These are phyloP conservation scores for Podospora anserina DNA, from an alignment of 495 filamentous ascomycete genomes.

Conservation along the genomic window DNA sequence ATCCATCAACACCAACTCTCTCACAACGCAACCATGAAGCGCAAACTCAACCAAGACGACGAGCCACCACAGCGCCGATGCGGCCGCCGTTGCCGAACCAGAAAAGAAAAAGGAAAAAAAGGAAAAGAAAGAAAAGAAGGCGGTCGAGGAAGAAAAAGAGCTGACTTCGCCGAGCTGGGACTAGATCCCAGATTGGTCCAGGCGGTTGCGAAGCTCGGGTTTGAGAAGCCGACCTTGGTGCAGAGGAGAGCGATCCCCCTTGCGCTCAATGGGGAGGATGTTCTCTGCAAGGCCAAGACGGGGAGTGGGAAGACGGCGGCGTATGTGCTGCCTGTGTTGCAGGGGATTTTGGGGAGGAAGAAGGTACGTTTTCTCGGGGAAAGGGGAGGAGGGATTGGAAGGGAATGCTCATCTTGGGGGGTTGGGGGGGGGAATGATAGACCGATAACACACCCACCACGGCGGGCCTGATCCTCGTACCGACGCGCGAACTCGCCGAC, in stretches of 20 bases:
- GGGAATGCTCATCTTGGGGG: background rate
- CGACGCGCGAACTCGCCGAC: slow-evolving; percentile 87
- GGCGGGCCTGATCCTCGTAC: slow-evolving; percentile 81
- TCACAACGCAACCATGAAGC: slow-evolving; percentile 44
- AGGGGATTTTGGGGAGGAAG: slow-evolving; percentile 75
- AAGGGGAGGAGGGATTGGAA: too few relatives aligned
- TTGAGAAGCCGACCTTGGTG: slow-evolving; percentile 76
- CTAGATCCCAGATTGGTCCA: slow-evolving; percentile 84
- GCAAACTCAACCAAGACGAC: slow-evolving; percentile 51
- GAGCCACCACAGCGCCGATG: slow-evolving; percentile 34
- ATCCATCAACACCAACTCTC: background rate
- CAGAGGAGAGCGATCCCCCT: slow-evolving; percentile 86
- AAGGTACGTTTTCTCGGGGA: slow-evolving; percentile 44
- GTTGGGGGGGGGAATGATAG: slow-evolving; percentile 18
- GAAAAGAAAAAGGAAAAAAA: slow-evolving; percentile 20
- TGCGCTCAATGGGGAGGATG: slow-evolving; percentile 85
- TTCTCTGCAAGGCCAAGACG: slow-evolving; percentile 86
- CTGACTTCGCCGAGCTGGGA: slow-evolving; percentile 55
- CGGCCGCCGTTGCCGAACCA: background rate
- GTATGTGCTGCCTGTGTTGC: slow-evolving; percentile 86
- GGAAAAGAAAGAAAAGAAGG: background rate
- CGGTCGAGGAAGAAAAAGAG: slow-evolving; percentile 19
- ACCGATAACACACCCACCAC: slow-evolving; percentile 38
- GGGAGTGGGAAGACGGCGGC: slow-evolving; percentile 97
- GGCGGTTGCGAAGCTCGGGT: slow-evolving; percentile 79